These are phyloP conservation scores for Thermoascus crustaceus DNA, from an alignment of 2,329 filamentous ascomycete genomes.

Conservation along the genomic window DNA sequence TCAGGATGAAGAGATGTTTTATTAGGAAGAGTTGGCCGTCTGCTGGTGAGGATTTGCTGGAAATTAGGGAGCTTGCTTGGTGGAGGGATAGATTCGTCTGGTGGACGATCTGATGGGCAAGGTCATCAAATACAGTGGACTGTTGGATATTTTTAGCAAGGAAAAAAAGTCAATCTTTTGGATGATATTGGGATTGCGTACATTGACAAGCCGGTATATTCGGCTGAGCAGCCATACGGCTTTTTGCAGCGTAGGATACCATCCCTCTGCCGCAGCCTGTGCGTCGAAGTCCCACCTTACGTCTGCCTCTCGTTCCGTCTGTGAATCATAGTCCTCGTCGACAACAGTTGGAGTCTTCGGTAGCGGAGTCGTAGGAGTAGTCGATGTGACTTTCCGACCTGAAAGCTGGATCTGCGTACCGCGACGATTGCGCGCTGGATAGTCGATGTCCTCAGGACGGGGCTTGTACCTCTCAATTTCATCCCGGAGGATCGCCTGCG, in stretches of 20 bases:
- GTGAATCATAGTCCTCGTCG: slow-evolving; percentile 43
- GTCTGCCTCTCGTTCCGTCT: slow-evolving; percentile 36
- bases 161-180: background rate
- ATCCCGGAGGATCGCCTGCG: slow-evolving; percentile 54
- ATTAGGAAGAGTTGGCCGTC: slow-evolving; percentile 89
- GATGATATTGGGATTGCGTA: slow-evolving; percentile 20
- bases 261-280: slow-evolving; percentile 50
- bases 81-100: slow-evolving; percentile 80
- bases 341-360: slow-evolving; percentile 44
- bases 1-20: slow-evolving; percentile 87
- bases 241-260: slow-evolving; percentile 60
- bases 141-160: slow-evolving; percentile 21
- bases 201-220: slow-evolving; percentile 62
- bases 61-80: slow-evolving; percentile 63
- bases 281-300: slow-evolving; percentile 47
- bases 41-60: slow-evolving; percentile 50
- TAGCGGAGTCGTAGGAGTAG: slow-evolving; percentile 30
- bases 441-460: slow-evolving; percentile 57
- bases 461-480: slow-evolving; percentile 60
- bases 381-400: slow-evolving; percentile 43
- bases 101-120: slow-evolving; percentile 75
- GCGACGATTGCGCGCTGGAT: slow-evolving; percentile 46
- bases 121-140: slow-evolving; percentile 62
- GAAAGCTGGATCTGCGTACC: slow-evolving; percentile 42
- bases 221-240: slow-evolving; percentile 61